A percentile compares a stretch with the other conserved stretches of the same genome.
Conservation (phyloP, 768 basidiomycete species). For the Clitopilus passeckerianus region DNA sequence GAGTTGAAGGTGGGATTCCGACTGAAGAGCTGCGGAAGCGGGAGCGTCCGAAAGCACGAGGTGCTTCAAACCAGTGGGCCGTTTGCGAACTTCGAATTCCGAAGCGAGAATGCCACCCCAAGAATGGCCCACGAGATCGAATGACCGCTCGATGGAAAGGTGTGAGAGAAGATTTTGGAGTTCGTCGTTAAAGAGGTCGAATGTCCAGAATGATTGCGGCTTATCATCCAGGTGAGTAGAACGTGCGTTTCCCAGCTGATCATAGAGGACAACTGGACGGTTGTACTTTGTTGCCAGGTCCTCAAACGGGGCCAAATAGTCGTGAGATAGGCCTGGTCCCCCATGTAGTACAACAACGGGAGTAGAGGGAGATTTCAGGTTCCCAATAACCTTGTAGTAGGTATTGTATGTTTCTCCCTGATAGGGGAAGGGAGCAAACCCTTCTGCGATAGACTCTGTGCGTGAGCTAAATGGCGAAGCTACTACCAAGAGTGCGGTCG, state of each 20-base stretch:
- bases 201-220: conserved; percentile 24
- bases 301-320: conserved; percentile 32
- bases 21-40: conserved; percentile 22
- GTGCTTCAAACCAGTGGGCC: conserved; percentile 32
- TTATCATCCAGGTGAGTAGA: conserved; percentile 39
- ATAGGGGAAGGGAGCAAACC: conserved; percentile 4
- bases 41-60: conserved; percentile 26
- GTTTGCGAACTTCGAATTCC: conserved; percentile 30
- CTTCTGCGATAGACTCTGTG: background rate
- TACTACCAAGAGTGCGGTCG: background rate
- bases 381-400: conserved; percentile 11
- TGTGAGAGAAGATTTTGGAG: conserved; percentile 41
- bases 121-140: conserved; percentile 48
- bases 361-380: background rate
- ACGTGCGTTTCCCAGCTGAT: conserved; percentile 41
- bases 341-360: conserved; percentile 41
- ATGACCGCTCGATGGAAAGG: conserved; percentile 33
- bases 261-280: conserved; percentile 44
- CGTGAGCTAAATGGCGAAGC: background rate
- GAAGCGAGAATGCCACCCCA: conserved; percentile 53
- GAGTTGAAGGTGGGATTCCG: conserved; percentile 16
- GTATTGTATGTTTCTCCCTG: conserved; percentile 11
- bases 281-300: conserved; percentile 22
- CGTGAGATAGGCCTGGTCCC: conserved; percentile 36
- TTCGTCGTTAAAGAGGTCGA: conserved; percentile 49